Evolutionary conservation across 352 stramenopile genomes (phyloP), one percentile per base, ranked within the genome.

Genomic region (Phytophthora quininea): DNA sequence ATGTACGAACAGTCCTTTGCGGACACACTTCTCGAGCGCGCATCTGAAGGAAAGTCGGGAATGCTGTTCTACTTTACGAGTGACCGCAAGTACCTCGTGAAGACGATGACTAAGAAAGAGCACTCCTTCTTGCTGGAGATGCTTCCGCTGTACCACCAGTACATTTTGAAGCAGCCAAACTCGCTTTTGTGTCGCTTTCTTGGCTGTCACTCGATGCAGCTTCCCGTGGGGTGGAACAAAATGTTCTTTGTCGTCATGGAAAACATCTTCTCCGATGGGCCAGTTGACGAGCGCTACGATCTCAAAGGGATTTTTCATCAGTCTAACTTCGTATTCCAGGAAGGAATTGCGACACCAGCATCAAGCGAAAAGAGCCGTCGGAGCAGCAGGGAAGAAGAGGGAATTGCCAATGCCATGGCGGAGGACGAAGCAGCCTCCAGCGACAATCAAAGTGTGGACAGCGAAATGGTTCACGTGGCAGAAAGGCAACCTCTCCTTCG

Each of bases 241-340:
- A 96, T 96, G 86, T 96, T 96, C 71, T 96, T 96, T 62, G 74
- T 96, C 33, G 88, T 94, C 38, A 96, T 96, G 88, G 86, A 96
- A 46, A 96, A 96, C 62, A 89, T 94, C 15, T 92, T 94, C 60
- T 77, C 84, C 2, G 83, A 92, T 59, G 82, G 85, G 14, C 79
- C 81, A 0, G 81, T 93, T 14, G 82, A 93, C 46, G 88, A 95
- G 48, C 81, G 88, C 12, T 95, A 95, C 67, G 88, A 95, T 43
- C 69, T 95, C 5, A 95, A 95, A 57, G 88, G 88, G 11, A 92
- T 92, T 19, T 93, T 93, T 52, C 80, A 91, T 52, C 80, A 91
- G 53, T 82, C 84, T 14, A 83, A 80, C 35, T 80, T 83, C 12
- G 53, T 65, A 31, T 70, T 78, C 42, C 76, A 84, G 48, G 78